These are phyloP conservation scores for Erodium moschatum DNA, from an alignment of 441 rosid species.

Conservation along the genomic window DNA sequence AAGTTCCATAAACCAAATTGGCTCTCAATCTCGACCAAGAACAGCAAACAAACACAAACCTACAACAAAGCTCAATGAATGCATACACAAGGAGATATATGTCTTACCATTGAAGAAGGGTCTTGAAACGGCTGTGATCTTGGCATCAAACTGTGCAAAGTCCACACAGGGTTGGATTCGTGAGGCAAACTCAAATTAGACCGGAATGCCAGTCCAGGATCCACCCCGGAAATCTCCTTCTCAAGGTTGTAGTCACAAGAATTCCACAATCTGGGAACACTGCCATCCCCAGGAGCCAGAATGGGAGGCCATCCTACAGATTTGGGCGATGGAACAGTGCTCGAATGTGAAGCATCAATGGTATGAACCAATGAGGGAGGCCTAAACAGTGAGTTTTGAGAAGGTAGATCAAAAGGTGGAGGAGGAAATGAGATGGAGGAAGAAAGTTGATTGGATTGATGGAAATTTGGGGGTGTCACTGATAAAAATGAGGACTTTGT, in stretches of 20 bases:
- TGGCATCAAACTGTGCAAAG: no score
- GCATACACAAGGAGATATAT: no score
- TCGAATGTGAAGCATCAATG: background rate
- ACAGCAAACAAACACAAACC: no score
- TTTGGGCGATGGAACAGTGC: background rate
- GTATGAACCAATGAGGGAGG: background rate
- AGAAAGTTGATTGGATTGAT: constrained; percentile 14
- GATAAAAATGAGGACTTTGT: constrained; percentile 13
- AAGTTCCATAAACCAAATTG: background rate
- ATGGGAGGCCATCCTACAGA: constrained; percentile 6
- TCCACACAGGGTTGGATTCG: background rate
- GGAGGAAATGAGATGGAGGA: constrained; percentile 20
- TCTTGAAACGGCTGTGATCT: background rate
- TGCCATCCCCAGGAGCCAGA: no score
- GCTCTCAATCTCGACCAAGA: no score
- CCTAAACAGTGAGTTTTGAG: constrained; percentile 1
- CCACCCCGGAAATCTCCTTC: background rate
- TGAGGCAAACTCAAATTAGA: constrained; percentile 2
- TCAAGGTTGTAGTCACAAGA: no score
- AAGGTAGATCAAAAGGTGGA: background rate
- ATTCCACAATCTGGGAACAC: no score
- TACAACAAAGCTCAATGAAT: background rate
- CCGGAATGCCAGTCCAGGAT: constrained; percentile 1
- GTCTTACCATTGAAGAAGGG: constrained; percentile 4
- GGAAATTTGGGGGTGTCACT: background rate